Conservation (phyloP, 2,329 filamentous ascomycete genomes). For the Cladosporium phlei region DNA sequence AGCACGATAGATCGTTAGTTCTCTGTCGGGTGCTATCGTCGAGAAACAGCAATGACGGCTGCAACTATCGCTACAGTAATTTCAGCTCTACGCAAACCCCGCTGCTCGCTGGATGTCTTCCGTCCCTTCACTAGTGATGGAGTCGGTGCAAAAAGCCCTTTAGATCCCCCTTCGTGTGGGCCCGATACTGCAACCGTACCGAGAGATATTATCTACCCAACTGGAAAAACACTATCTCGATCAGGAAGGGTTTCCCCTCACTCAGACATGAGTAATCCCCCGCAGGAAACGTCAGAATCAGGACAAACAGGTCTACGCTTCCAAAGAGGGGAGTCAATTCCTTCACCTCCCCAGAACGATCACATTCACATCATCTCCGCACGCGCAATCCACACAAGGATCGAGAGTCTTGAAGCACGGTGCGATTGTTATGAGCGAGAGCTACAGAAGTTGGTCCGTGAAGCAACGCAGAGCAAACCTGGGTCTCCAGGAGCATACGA, state of each 20-base stretch:
- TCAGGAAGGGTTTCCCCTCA: not conserved
- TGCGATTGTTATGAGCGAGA: not conserved
- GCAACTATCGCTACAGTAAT: not conserved
- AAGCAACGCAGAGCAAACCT: no score
- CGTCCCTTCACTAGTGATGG: not conserved
- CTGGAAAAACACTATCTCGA: not conserved
- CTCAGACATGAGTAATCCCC: not conserved
- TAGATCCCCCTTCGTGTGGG: not conserved
- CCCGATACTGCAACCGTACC: not conserved
- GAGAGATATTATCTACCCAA: not conserved
- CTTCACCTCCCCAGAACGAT: no score
- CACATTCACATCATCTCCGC: no score
- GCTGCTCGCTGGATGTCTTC: not conserved
- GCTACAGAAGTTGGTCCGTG: not conserved
- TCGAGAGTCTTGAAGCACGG: not conserved
- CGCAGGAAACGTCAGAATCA: not conserved
- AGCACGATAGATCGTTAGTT: no score
- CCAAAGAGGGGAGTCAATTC: no score
- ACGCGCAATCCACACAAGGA: not conserved
- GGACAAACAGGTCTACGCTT: no score
- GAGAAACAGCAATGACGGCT: not conserved
- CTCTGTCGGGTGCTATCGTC: no score
- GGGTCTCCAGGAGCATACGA: not conserved
- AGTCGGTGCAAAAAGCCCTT: not conserved
- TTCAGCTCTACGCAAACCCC: not conserved